These are phyloP conservation scores for Cytospora leucostoma DNA, from an alignment of 2,329 filamentous ascomycete genomes.

Conservation along the genomic window DNA sequence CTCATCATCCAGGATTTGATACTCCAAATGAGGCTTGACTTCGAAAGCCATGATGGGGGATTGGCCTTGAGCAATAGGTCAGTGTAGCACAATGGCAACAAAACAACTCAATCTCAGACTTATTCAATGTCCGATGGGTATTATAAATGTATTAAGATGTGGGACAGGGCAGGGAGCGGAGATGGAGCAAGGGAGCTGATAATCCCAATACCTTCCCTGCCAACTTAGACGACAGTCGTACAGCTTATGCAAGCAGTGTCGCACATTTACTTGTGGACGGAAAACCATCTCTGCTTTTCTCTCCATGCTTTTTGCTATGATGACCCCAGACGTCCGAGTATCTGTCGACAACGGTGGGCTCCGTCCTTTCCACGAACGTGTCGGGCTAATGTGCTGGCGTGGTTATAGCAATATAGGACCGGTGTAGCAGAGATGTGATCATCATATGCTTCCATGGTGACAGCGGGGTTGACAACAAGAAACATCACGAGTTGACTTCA, in stretches of 20 bases:
- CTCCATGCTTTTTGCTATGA: neutral
- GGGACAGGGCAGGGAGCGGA: too few species aligned
- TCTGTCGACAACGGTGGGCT: neutral
- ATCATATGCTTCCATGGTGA: neutral
- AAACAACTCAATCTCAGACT: neutral
- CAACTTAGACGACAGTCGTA: neutral
- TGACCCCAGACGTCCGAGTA: neutral
- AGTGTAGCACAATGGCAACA: neutral
- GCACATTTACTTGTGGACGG: neutral
- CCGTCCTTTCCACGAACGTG: neutral
- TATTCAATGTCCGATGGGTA: too few species aligned
- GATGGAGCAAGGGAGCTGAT: neutral
- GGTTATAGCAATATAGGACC: neutral
- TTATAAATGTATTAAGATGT: too few species aligned
- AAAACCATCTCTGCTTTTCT: neutral
- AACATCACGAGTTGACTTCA: neutral
- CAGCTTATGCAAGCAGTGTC: neutral
- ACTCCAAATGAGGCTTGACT: neutral
- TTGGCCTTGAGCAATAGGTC: neutral
- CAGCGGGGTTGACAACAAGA: neutral
- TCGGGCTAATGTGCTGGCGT: neutral
- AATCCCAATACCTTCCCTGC: neutral
- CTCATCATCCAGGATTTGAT: slow-evolving; percentile 7
- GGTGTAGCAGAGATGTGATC: neutral
- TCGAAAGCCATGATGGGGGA: neutral